Evolutionary conservation across 768 basidiomycete species (phyloP).

Genomic region (Tephrocybe sp.): DNA sequence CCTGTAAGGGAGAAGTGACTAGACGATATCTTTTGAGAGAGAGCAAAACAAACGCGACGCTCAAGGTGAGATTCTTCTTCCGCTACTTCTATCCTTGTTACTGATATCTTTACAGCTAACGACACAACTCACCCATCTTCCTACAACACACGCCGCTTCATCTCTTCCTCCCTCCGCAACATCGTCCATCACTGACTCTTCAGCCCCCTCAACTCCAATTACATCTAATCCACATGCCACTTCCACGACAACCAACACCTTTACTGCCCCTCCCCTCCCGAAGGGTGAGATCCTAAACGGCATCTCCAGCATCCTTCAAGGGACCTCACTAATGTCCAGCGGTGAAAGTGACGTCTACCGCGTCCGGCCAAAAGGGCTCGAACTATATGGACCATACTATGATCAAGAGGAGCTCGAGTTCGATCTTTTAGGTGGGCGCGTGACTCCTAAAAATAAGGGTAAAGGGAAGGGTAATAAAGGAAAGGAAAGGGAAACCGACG

Average conservation of each 20-base stretch:
- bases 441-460: background rate
- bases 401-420: slow-evolving; percentile 36
- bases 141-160: slow-evolving; percentile 1
- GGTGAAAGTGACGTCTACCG: slow-evolving; percentile 49
- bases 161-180: slow-evolving; percentile 11
- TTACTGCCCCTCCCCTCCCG: slow-evolving; percentile 63
- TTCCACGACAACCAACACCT: slow-evolving; percentile 26
- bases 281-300: slow-evolving; percentile 73
- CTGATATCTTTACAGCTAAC: slow-evolving; percentile 42
- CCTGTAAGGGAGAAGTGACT: slow-evolving; percentile 53
- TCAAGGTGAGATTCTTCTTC: slow-evolving; percentile 47
- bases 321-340: slow-evolving; percentile 8
- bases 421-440: slow-evolving; percentile 30
- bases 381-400: slow-evolving; percentile 40
- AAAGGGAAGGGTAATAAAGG: background rate
- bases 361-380: slow-evolving; percentile 48
- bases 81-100: background rate
- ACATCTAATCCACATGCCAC: background rate
- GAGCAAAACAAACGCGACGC: slow-evolving; percentile 76
- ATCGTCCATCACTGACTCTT: background rate
- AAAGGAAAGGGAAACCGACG: background rate
- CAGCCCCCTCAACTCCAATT: background rate
- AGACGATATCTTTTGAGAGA: slow-evolving; percentile 66
- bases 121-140: slow-evolving; percentile 42
- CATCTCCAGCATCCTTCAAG: slow-evolving; percentile 52